Percentiles rank a stretch among this genome's conserved stretches.
Conservation (phyloP, 306 rosid genomes). For the Sindora glabra region DNA sequence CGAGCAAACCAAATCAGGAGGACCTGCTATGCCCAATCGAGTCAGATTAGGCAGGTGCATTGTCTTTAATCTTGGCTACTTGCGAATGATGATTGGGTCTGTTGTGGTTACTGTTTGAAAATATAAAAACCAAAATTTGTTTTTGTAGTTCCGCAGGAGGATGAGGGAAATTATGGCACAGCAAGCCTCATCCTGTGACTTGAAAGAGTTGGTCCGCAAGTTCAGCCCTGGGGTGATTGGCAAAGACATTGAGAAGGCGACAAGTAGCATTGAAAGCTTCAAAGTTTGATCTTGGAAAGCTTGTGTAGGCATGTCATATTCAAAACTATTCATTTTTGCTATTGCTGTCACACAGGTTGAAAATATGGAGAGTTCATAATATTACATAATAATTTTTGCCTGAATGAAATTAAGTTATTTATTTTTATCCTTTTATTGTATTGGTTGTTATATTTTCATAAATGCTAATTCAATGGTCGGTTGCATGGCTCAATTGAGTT, state of each 20-base stretch:
- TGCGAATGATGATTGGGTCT: no score
- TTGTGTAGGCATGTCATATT: conserved; percentile 64
- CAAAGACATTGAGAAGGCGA: conserved; percentile 86
- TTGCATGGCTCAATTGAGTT: no score
- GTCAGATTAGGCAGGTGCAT: conserved; percentile 78
- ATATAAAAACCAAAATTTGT: no score
- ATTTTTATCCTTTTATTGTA: no score
- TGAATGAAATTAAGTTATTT: no score
- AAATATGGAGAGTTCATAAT: neutral
- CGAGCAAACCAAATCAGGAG: conserved; percentile 83
- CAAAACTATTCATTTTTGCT: neutral
- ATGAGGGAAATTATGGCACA: conserved; percentile 83
- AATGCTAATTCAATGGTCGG: no score
- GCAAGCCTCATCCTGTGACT: conserved; percentile 78
- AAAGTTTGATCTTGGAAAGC: conserved; percentile 83
- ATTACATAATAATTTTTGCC: no score
- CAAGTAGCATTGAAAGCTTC: conserved; percentile 84
- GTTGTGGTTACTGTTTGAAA: no score
- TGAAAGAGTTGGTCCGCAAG: conserved; percentile 85
- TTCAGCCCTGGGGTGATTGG: conserved; percentile 86
- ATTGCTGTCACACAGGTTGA: no score
- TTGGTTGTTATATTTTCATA: no score
- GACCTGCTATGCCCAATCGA: conserved; percentile 88
- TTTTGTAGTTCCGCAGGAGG: conserved; percentile 84
- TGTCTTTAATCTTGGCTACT: neutral